A percentile compares a stretch with the other conserved stretches of the same genome.
Conservation (phyloP, 1,139 yeast species). For the Suhomyces anneliseae region DNA sequence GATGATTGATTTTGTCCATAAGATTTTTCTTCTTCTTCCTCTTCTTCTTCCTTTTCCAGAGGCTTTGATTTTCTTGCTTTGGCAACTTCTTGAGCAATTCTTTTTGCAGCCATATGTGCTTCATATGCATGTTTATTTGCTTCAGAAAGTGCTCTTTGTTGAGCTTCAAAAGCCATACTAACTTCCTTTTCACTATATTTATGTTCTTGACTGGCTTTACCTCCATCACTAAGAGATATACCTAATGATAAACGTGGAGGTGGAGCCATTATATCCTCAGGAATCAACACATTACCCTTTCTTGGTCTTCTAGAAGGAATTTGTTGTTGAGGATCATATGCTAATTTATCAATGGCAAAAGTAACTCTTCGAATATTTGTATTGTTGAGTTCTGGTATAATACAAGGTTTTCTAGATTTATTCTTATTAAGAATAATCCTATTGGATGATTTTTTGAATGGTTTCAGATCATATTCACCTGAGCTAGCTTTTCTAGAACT, state of each 20-base stretch:
- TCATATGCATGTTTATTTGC: slow-evolving; percentile 73
- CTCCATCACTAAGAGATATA: slow-evolving; percentile 45
- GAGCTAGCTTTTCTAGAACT: not conserved
- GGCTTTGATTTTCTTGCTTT: slow-evolving; percentile 10
- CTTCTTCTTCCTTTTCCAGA: slow-evolving; percentile 24
- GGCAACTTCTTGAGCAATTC: slow-evolving; percentile 57
- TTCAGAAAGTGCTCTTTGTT: slow-evolving; percentile 53
- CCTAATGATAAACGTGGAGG: slow-evolving; percentile 68
- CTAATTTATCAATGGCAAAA: slow-evolving; percentile 69
- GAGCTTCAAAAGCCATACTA: slow-evolving; percentile 56
- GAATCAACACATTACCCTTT: slow-evolving; percentile 75
- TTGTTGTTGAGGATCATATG: slow-evolving; percentile 90
- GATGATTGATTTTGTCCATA: slow-evolving; percentile 24
- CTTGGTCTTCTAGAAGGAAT: slow-evolving; percentile 86
- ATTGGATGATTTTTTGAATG: slow-evolving; percentile 3
- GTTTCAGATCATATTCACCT: not conserved
- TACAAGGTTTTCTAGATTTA: slow-evolving; percentile 35
- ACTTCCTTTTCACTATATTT: slow-evolving; percentile 54
- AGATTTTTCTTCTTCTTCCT: slow-evolving; percentile 16
- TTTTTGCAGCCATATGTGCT: slow-evolving; percentile 68
- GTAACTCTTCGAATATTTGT: slow-evolving; percentile 63
- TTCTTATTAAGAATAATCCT: slow-evolving; percentile 50
- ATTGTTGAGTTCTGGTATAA: slow-evolving; percentile 37
- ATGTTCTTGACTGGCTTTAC: slow-evolving; percentile 20
- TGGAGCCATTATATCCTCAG: slow-evolving; percentile 65